These are phyloP conservation scores for Coprinellus aureogranulatus DNA, from an alignment of 768 basidiomycete species.

Conservation along the genomic window DNA sequence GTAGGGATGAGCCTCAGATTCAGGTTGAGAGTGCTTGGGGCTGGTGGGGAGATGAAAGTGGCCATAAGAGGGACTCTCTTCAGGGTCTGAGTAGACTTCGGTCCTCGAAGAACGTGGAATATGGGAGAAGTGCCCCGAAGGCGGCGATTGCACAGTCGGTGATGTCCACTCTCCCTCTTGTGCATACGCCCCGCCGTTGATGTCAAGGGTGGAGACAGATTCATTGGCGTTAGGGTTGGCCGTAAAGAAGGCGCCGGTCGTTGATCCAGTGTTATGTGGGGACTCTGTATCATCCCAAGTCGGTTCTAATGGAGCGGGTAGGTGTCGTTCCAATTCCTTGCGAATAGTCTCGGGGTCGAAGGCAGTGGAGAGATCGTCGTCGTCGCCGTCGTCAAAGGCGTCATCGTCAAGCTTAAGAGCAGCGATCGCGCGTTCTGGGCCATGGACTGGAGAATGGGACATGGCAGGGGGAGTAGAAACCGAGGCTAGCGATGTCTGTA, in stretches of 20 bases:
- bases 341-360: conserved; percentile 65
- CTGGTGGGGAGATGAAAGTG: not conserved
- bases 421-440: conserved; percentile 22
- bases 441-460: conserved; percentile 11
- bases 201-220: conserved; percentile 60
- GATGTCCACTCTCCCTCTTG: conserved; percentile 16
- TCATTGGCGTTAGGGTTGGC: conserved; percentile 32
- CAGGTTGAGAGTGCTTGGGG: not conserved
- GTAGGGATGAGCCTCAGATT: conserved; percentile 23
- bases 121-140: conserved; percentile 37
- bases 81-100: conserved; percentile 18
- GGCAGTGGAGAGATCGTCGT: conserved; percentile 39
- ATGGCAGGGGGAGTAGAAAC: too few relatives aligned
- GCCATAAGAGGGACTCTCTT: not conserved
- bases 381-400: conserved; percentile 63
- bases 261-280: conserved; percentile 23
- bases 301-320: conserved; percentile 31
- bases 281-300: conserved; percentile 31
- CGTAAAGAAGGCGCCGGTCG: conserved; percentile 31
- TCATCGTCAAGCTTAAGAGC: conserved; percentile 57
- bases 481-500: not conserved
- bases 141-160: conserved; percentile 20
- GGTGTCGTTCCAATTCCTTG: conserved; percentile 54
- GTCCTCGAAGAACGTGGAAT: conserved; percentile 32
- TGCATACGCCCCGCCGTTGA: conserved; percentile 24